Evolutionary conservation across 2,329 filamentous ascomycete genomes (phyloP), one percentile per base, ranked within the genome.

Genomic region (Pseudocercospora vitis): DNA sequence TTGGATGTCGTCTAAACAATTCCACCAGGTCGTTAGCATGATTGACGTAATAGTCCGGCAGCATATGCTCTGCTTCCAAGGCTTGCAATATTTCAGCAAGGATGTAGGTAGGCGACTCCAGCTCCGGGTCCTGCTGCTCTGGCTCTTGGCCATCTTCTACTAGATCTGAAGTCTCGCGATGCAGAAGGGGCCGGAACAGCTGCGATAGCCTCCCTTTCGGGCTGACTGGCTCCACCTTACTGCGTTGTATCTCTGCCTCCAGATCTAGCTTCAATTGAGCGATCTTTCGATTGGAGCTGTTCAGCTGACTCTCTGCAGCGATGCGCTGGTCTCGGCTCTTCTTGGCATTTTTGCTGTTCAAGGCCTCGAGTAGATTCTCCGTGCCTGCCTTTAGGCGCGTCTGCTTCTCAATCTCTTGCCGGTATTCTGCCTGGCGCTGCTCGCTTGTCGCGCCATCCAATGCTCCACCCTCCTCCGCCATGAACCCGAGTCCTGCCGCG

Each of bases 381-480:
- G 92, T 96, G 16, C 94, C 94, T 65, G 92, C 88, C 73, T 95
- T 96, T 70, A 99, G 97, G 78, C 97, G 97, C 75, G 91, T 86
- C 75, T 99, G 95, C 66, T 95, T 92, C 63, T 91, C 92, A 60
- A 99, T 86, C 67, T 87, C 83, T 64, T 96, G 91, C 66, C 87
- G 86, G 58, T 96, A 80, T 48, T 83, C 78, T 18, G 85, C 81
- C 65, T 96, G 84, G 33, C 84, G 81, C 71, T 90, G 85, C 70
- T 95, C 90, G 11, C 84, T 80, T 7, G 79, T 80, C 58, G 63
- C 76, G 62, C 54, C 28, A 8, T 66, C 67, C 23, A 83, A 81
- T 49, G 85, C 83, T 61, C 89, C 86, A 50, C 87, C 85, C 23
- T 78, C 73, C 26, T 72, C 73, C 12, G 42, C 42, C 6, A 8